Conservation (phyloP, 352 stramenopile species). For the Globisporangium megalacanthum region DNA sequence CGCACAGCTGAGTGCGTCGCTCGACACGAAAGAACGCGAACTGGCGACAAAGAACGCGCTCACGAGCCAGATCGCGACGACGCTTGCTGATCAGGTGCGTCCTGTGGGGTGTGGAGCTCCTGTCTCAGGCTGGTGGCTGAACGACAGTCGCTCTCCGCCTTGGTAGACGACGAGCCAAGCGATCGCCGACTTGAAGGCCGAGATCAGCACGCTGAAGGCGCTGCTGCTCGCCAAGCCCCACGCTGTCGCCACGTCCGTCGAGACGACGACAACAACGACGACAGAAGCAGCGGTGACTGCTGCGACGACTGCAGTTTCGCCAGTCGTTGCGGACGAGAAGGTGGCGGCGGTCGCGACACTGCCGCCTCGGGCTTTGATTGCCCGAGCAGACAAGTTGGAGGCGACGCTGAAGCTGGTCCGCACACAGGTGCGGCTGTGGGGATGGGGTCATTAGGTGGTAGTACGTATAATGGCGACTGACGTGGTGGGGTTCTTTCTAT, state of each 20-base stretch:
- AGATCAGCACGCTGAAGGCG: conserved; percentile 62
- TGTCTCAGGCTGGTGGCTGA: not conserved
- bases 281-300: not conserved
- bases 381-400: conserved; percentile 39
- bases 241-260: too few species aligned
- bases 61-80: conserved; percentile 35
- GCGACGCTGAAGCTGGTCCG: conserved; percentile 41
- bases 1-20: conserved; percentile 38
- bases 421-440: conserved; percentile 28
- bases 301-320: not conserved
- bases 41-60: conserved; percentile 36
- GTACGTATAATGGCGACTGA: too few species aligned
- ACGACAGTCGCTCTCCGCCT: not conserved
- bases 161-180: conserved; percentile 37
- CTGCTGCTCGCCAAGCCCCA: conserved; percentile 31
- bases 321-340: not conserved
- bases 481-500: not conserved
- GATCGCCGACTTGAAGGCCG: conserved; percentile 62
- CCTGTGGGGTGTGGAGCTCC: not conserved
- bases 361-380: conserved; percentile 9
- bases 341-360: not conserved
- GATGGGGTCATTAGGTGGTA: too few species aligned
- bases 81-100: conserved; percentile 42
- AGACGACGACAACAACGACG: conserved; percentile 2
- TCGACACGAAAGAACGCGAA: conserved; percentile 57